A percentile compares a stretch with the other conserved stretches of the same genome.
These are phyloP conservation scores for Periglandula ipomoeae DNA, from an alignment of 2,329 filamentous ascomycete genomes.

Conservation along the genomic window DNA sequence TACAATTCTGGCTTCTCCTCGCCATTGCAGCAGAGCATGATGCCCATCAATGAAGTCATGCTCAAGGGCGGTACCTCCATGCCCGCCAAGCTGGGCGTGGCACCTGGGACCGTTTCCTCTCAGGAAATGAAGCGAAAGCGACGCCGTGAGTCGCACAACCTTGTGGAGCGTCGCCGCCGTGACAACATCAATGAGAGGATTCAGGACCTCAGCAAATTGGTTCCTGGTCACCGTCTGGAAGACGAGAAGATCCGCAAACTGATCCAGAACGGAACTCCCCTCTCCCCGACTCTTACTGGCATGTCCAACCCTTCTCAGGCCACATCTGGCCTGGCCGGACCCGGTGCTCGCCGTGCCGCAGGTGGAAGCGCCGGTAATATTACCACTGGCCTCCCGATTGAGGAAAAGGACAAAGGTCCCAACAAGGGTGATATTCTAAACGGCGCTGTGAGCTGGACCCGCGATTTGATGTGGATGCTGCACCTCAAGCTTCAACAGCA, in stretches of 20 bases:
- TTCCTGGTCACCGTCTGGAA: slow-evolving; percentile 84
- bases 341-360: slow-evolving; percentile 70
- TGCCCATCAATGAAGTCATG: slow-evolving; percentile 82
- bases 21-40: slow-evolving; percentile 58
- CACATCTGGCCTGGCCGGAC: slow-evolving; percentile 80
- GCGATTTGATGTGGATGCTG: slow-evolving; percentile 95
- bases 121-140: slow-evolving; percentile 92
- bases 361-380: slow-evolving; percentile 67
- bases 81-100: slow-evolving; percentile 70
- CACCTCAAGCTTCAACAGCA: slow-evolving; percentile 85
- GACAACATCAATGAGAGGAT: slow-evolving; percentile 99
- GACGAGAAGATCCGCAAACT: slow-evolving; percentile 97
- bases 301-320: slow-evolving; percentile 62
- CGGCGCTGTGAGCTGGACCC: slow-evolving; percentile 91
- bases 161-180: slow-evolving; percentile 85
- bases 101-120: slow-evolving; percentile 52
- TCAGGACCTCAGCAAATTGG: slow-evolving; percentile 87
- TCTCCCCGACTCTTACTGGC: slow-evolving; percentile 73
- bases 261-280: slow-evolving; percentile 80
- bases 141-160: slow-evolving; percentile 87
- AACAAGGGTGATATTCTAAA: slow-evolving; percentile 99
- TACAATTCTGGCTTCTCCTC: slow-evolving; percentile 85
- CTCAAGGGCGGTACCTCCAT: slow-evolving; percentile 82
- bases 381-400: slow-evolving; percentile 82
- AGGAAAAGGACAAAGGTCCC: slow-evolving; percentile 97